Base-by-base conservation (phyloP, 2,329 filamentous ascomycete species). In the Colletotrichum theobromicola region DNA sequence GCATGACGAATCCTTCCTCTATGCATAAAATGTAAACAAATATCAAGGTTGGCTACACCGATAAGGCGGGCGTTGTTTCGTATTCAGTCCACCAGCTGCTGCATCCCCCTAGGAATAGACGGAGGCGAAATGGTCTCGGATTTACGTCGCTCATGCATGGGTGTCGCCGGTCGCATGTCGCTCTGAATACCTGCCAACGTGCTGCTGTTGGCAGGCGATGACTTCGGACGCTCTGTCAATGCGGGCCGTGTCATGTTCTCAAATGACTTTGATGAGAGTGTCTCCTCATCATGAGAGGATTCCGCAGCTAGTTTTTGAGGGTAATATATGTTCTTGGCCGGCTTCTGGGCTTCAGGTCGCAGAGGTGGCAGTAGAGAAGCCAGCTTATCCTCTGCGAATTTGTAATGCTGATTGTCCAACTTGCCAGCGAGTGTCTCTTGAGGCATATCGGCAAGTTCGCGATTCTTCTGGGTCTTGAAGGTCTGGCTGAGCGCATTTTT, bases 401-500 rank as follows among this genome's bases (percentile, higher is more conserved):
- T 81, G 24, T 77, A 69, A 61, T 79, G 68, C 42, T 75, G 72
- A 16, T 67, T 78, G 65, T 76, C 71, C 28, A 75, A 57, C 42
- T 76, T 77, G 67, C 78, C 72, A 30, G 72, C 78, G n/a, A 76
- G 81, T 4, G 80, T 63, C 34, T 78, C 77, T 18, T 80, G 82
- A 78, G 55, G 79, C 76, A 75, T 75, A n/a, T 75, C 72, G 57
- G 72, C 62, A 77, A 80, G 12, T 77, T 67, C 72, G 24, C 72
- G 78, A 63, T 82, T 84, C 77, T 88, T 87, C 74, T 84, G 85
- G 5, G 85, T 77, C 77, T 86, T 88, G 81, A 88, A 89, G 2
- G 82, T 77, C 63, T 86, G 83, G 68, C 86, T 83, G 62, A 87
- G 78, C 9, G 79, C 80, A 67, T 83, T 84, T 74, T 83, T 85